Percentiles rank a stretch among this genome's conserved stretches.
Conservation (phyloP, 306 rosid genomes). For the Clitoria ternatea region DNA sequence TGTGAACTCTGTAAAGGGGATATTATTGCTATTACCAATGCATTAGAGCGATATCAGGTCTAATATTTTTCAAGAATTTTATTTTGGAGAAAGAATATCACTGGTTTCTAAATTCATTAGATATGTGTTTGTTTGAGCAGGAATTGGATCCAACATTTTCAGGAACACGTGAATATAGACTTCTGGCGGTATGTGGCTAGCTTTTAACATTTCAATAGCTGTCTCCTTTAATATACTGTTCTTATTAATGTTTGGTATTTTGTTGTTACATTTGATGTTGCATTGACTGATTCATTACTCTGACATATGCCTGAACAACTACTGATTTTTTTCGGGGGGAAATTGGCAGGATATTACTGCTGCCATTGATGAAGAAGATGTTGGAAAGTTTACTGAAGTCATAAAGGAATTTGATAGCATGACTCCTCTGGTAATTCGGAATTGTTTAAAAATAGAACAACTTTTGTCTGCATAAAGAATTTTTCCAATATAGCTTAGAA, state of each 20-base stretch:
- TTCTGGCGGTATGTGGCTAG: slow-evolving; percentile 60
- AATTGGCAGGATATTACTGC: slow-evolving; percentile 67
- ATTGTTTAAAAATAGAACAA: background rate
- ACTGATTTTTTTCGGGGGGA: background rate
- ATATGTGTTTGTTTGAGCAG: slow-evolving; percentile 45
- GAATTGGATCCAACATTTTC: slow-evolving; percentile 95
- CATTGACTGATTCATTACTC: background rate
- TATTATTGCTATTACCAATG: slow-evolving; percentile 74
- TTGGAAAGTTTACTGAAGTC: slow-evolving; percentile 77
- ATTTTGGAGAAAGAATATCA: slow-evolving; percentile 1
- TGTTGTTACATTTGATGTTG: background rate
- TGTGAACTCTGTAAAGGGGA: slow-evolving; percentile 94
- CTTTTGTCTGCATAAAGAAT: background rate
- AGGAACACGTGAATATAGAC: slow-evolving; percentile 82
- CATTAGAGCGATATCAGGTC: slow-evolving; percentile 93
- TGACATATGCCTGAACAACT: background rate
- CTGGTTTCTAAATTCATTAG: slow-evolving; percentile 20
- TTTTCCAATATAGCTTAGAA: background rate
- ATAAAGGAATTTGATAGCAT: slow-evolving; percentile 94
- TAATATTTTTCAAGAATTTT: slow-evolving; percentile 30
- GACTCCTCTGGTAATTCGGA: slow-evolving; percentile 74
- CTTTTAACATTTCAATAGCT: background rate
- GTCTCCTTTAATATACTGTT: background rate
- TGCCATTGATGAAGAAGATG: slow-evolving; percentile 78
- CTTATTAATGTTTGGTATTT: background rate